Percentiles rank a stretch among this genome's conserved stretches.
Conservation (phyloP, 129 eudicot species). For the Sambucus nigra region DNA sequence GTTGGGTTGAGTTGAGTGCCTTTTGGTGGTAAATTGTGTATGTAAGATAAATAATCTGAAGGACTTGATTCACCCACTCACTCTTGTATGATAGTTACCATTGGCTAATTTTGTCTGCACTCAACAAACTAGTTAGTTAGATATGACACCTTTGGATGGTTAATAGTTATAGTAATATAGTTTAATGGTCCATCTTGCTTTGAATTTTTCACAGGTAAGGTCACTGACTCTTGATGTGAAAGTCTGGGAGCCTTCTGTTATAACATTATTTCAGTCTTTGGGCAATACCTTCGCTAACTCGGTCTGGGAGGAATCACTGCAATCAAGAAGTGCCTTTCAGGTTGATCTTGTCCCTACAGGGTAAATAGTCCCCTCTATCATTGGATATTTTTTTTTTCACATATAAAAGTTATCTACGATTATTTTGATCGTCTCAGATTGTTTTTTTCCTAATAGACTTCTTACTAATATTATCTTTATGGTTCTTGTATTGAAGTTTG, state of each 20-base stretch:
- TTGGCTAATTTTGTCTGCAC: neutral
- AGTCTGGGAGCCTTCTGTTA: constrained; percentile 99
- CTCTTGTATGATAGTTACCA: no score
- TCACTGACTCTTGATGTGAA: constrained; percentile 92
- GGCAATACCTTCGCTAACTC: constrained; percentile 88
- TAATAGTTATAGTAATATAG: neutral
- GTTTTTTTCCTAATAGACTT: neutral
- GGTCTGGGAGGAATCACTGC: constrained; percentile 88
- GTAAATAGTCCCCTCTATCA: constrained; percentile 28
- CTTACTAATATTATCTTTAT: constrained; percentile 11
- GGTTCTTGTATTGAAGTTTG: constrained; percentile 37
- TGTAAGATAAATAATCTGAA: no score
- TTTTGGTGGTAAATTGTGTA: no score
- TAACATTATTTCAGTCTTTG: constrained; percentile 80
- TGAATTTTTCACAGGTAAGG: constrained; percentile 52
- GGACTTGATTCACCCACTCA: no score
- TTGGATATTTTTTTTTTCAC: neutral
- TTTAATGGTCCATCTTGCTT: neutral
- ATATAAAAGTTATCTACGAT: neutral
- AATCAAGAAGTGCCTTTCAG: constrained; percentile 64
- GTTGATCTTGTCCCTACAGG: constrained; percentile 65
- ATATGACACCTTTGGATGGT: neutral
- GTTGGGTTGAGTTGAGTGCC: no score
- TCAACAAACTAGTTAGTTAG: no score
- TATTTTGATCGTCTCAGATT: neutral